Evolutionary conservation across 371 early-diverging fungal species (phyloP), one percentile per base, ranked within the genome.

Genomic region (Syncephalastrum contaminatum): DNA sequence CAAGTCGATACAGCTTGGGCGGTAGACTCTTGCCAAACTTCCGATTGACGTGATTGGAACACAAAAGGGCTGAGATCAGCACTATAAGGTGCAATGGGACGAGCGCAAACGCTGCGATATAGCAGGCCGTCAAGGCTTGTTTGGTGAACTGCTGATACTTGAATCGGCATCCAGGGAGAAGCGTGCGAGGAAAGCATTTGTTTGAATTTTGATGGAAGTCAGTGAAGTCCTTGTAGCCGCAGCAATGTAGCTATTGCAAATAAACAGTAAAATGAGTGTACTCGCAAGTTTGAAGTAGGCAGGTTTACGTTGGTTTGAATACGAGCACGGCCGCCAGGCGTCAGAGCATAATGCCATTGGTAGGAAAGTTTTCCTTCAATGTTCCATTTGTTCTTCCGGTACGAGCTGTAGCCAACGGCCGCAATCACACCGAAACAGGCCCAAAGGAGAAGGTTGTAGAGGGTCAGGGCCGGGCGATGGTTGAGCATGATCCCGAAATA

Each of bases 31-130:
- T 79, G 21, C 76, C 76, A 27, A 79, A 79, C 43, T 65, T 66
- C 45, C 73, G 73, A 25, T 84, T 81, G 49, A 84, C 68, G 47
- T 84, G 85, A 46, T 84, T 82, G 8, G 83, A 73, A 48, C 85
- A 84, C 10, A 84, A 56, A 15, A 84, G 56, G 0, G 71, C 83
- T 0, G 76, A 67, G 19, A 81, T 53, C 54, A 84, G 53, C 13
- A 82, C 73, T 36, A 81, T 60, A 15, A 84, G 44, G 58, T 81
- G 81, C 21, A 74, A 24, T 8, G 79, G 77, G 4, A 84, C 55
- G 24, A 78, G 48, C 0, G 71, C 63, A 46, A 84, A 84, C 0
- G 85, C 85, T 0, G 67, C 73, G 10, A 72, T 75, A 36, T 70
- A 82, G 6, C 74, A 69, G 2, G 62, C 64, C 4, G 62, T 66